Evolutionary conservation across 352 stramenopile genomes (phyloP).

Genomic region (Phytophthora sojae): DNA sequence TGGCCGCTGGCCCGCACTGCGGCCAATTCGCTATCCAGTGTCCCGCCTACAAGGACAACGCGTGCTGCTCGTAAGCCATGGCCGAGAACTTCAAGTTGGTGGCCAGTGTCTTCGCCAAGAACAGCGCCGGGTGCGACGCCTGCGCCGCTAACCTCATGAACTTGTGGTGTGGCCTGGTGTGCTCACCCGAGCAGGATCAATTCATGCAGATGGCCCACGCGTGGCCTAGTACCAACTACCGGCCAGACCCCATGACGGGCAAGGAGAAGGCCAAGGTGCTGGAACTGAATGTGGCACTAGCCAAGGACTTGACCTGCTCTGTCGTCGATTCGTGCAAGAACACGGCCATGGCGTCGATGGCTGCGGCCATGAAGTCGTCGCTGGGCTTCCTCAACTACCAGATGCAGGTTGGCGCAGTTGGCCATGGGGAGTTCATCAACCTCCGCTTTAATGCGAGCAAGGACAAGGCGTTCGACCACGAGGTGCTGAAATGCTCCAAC

Average conservation of each 20-base stretch:
- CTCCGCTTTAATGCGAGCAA: slow-evolving; percentile 67
- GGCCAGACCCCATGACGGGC: slow-evolving; percentile 77
- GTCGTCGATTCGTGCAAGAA: slow-evolving; percentile 90
- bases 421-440: slow-evolving; percentile 88
- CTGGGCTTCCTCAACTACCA: slow-evolving; percentile 92
- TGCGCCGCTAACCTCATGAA: slow-evolving; percentile 88
- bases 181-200: slow-evolving; percentile 74
- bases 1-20: slow-evolving; percentile 78
- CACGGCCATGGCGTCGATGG: slow-evolving; percentile 79
- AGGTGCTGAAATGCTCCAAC: slow-evolving; percentile 78
- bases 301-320: slow-evolving; percentile 74
- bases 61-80: slow-evolving; percentile 89
- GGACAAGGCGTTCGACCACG: slow-evolving; percentile 55
- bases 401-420: slow-evolving; percentile 86
- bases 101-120: slow-evolving; percentile 71
- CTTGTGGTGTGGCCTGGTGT: slow-evolving; percentile 89
- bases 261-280: slow-evolving; percentile 81
- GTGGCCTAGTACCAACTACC: slow-evolving; percentile 76
- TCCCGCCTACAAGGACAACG: slow-evolving; percentile 77
- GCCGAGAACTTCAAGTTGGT: slow-evolving; percentile 89
- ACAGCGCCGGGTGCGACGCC: slow-evolving; percentile 75
- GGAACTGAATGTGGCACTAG: slow-evolving; percentile 79
- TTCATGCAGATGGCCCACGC: slow-evolving; percentile 77
- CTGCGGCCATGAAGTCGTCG: slow-evolving; percentile 81
- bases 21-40: slow-evolving; percentile 82